Evolutionary conservation across 495 filamentous ascomycete species (phyloP), one percentile per base, ranked within the genome.

Genomic region (Aspergillus biplanus): DNA sequence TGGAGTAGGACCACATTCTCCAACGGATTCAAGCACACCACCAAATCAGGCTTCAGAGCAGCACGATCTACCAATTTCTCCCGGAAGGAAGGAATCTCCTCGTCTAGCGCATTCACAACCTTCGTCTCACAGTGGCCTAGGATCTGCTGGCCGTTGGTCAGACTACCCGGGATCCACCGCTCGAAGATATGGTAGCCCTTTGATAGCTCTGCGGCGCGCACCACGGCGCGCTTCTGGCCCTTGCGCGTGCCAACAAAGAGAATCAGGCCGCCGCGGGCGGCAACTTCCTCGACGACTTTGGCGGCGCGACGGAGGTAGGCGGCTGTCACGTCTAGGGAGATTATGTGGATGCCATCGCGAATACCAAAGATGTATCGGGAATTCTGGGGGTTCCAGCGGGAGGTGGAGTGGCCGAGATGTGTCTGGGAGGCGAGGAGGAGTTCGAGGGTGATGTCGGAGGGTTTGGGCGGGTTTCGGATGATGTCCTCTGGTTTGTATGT

Each of bases 351-450:
- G 52, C 89, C 92, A 58, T 93, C 86, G 18, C 94, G 86, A 64
- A 96, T 87, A 69, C 95, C 95, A 73, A 90, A 93, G 75, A 99
- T 98, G 78, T 98, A 98, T 44, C 92, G 88, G 54, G 91, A 87
- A 81, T 98, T 99, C 44, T 87, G 87, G 13, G 96, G 94, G 79
- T 98, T 96, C 95, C 95, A 99, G 59, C 93, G 86, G 52, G 92
- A 92, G 3, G 91, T 95, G 67, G 89, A 83, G 80, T 98, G 95
- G 62, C 95, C 95, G 71, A 98, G 86, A 80, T 99, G 95, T 33
- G 87, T 87, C 73, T 96, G 92, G 9, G 89, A 88, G 31, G 95
- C 94, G 79, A 99, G 88, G 65, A 99, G 87, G 57, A 96, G 84
- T 79, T 97, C 93, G 59, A 99, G 88, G 59, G 92, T 92, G 52